A percentile compares a stretch with the other conserved stretches of the same genome.
phyloP scores from a whole-genome alignment of 129 eudicot genomes.

The Smallanthus sonchifolius region DNA sequence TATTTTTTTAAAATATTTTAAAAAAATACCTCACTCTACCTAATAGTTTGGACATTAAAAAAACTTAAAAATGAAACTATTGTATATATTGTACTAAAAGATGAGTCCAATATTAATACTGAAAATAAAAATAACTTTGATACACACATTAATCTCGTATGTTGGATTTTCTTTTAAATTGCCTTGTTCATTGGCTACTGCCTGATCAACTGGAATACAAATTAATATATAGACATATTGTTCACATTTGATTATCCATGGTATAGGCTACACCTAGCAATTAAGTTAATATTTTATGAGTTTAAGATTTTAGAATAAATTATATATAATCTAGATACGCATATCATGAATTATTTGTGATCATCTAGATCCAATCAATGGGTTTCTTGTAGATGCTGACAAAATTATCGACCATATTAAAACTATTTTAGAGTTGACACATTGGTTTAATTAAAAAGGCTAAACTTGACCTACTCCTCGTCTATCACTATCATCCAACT shows the following conservation, averaged over 20 bases:
- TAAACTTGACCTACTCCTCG: slow-evolving; percentile 15
- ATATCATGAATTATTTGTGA: background rate
- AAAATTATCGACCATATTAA: slow-evolving; percentile 9
- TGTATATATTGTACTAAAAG: too few relatives aligned
- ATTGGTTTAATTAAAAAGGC: background rate
- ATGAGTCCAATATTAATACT: too few relatives aligned
- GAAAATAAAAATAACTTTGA: too few relatives aligned
- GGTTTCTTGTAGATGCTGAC: slow-evolving; percentile 9
- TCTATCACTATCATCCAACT: background rate
- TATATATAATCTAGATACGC: slow-evolving; percentile 5
- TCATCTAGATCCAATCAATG: slow-evolving; percentile 17
- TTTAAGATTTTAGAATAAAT: background rate
- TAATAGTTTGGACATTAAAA: too few relatives aligned
- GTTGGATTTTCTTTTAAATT: too few relatives aligned
- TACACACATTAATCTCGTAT: too few relatives aligned
- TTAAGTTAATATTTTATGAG: slow-evolving; percentile 11
- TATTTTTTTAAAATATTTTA: too few relatives aligned
- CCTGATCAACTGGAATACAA: background rate
- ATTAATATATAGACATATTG: background rate
- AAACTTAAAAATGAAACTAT: too few relatives aligned
- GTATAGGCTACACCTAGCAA: slow-evolving; percentile 1
- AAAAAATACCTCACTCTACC: too few relatives aligned
- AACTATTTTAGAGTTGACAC: slow-evolving; percentile 21
- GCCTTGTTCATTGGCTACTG: background rate
- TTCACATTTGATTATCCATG: background rate